A percentile compares a stretch with the other conserved stretches of the same genome.
Evolutionary conservation across 2,329 filamentous ascomycete species (phyloP).

Genomic region (Pestalotiopsis sp.): DNA sequence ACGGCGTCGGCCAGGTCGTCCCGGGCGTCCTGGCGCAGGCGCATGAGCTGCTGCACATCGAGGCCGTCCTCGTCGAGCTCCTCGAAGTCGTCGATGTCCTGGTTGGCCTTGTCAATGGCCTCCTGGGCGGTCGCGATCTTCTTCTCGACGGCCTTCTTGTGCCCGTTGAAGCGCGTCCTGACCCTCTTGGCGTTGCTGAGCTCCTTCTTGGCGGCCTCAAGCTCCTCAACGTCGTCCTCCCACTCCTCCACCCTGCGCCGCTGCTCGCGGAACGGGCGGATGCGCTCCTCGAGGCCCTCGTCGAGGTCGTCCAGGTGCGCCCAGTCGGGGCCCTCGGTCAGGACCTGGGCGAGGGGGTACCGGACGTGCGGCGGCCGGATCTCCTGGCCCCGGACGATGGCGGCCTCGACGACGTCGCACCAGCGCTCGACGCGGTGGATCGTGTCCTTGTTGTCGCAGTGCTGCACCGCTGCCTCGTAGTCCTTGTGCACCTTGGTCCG

Average conservation of each 20-base stretch:
- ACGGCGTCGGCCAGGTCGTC: not conserved
- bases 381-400: constrained; percentile 14
- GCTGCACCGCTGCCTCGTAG: constrained; percentile 31
- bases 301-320: not conserved
- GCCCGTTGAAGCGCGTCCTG: not conserved
- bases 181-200: not conserved
- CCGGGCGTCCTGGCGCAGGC: not conserved
- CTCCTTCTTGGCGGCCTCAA: not conserved
- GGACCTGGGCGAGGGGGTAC: not conserved
- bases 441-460: constrained; percentile 27
- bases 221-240: not conserved
- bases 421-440: constrained; percentile 23
- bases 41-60: not conserved
- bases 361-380: not conserved
- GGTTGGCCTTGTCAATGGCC: not conserved
- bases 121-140: not conserved
- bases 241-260: not conserved
- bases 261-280: not conserved
- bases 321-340: not conserved
- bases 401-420: constrained; percentile 21
- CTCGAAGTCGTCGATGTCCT: not conserved
- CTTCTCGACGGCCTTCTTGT: not conserved
- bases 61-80: not conserved
- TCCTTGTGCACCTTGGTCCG: constrained; percentile 20
- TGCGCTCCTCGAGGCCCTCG: not conserved